Evolutionary conservation across 805 yeast genomes (phyloP).

Genomic region (Wickerhamiella azymoides): DNA sequence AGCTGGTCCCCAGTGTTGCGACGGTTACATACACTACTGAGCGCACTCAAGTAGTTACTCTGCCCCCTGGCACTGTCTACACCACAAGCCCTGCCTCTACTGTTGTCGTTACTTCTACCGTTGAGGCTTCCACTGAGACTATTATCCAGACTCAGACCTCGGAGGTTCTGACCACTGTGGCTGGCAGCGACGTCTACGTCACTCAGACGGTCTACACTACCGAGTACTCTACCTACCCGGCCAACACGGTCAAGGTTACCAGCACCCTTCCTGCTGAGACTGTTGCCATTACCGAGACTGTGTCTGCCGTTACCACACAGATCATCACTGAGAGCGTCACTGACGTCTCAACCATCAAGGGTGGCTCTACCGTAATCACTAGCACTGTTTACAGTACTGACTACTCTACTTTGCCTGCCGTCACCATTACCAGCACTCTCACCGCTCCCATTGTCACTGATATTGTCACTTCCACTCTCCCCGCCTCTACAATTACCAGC

Average conservation of each 20-base stretch:
- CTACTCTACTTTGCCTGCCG: not conserved
- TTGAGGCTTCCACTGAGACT: constrained; percentile 1
- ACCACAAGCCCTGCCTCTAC: not conserved
- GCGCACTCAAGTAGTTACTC: not conserved
- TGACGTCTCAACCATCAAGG: not conserved
- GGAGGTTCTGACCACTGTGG: not conserved
- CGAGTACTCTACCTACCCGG: not conserved
- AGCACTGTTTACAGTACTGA: not conserved
- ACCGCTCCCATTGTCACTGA: not conserved
- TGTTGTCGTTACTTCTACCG: not conserved
- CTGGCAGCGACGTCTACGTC: not conserved
- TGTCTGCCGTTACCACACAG: not conserved
- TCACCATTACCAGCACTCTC: not conserved
- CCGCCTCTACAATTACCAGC: not conserved
- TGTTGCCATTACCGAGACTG: not conserved
- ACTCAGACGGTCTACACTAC: not conserved
- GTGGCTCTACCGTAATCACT: not conserved
- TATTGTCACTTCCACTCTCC: not conserved
- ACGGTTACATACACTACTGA: not conserved
- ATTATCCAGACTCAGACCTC: constrained; percentile 1
- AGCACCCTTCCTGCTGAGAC: constrained; percentile 1
- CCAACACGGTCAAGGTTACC: not conserved
- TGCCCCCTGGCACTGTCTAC: not conserved
- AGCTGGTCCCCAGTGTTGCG: not conserved
- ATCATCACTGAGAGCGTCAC: not conserved